Conservation (phyloP, 2,329 filamentous ascomycete genomes). For the Aspergillus tanneri region DNA sequence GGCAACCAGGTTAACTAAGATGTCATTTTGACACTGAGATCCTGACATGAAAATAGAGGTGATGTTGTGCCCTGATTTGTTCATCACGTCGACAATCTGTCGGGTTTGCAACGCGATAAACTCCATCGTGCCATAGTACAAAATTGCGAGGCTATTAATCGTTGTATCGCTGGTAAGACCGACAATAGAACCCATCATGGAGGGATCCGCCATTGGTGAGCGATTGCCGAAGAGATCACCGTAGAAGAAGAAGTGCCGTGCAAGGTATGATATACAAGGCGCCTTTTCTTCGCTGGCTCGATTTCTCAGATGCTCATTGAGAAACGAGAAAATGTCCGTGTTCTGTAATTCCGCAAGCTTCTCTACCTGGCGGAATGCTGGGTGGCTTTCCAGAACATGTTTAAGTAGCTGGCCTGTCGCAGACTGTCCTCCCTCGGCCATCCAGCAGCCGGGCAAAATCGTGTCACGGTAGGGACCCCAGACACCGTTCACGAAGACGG, state of each 20-base stretch:
- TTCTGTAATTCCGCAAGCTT: conserved; percentile 78
- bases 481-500: conserved; percentile 90
- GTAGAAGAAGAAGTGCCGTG: conserved; percentile 96
- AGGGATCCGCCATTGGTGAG: conserved; percentile 85
- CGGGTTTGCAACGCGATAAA: conserved; percentile 96
- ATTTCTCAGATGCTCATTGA: conserved; percentile 81
- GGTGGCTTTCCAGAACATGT: conserved; percentile 92
- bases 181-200: conserved; percentile 87
- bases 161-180: conserved; percentile 84
- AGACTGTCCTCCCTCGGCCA: conserved; percentile 95
- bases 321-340: conserved; percentile 89
- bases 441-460: conserved; percentile 87
- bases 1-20: conserved; percentile 88
- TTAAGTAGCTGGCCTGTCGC: conserved; percentile 93
- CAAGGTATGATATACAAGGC: conserved; percentile 81
- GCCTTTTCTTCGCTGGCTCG: conserved; percentile 68
- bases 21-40: conserved; percentile 91
- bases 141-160: conserved; percentile 79
- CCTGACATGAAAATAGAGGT: conserved; percentile 98
- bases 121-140: conserved; percentile 95
- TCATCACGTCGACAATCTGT: conserved; percentile 95
- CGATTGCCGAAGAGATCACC: conserved; percentile 97
- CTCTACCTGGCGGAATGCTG: conserved; percentile 77
- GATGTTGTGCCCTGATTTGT: conserved; percentile 81
- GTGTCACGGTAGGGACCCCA: conserved; percentile 98